Conservation (phyloP, 2,329 filamentous ascomycete genomes). For the Calonectria hawksworthii region DNA sequence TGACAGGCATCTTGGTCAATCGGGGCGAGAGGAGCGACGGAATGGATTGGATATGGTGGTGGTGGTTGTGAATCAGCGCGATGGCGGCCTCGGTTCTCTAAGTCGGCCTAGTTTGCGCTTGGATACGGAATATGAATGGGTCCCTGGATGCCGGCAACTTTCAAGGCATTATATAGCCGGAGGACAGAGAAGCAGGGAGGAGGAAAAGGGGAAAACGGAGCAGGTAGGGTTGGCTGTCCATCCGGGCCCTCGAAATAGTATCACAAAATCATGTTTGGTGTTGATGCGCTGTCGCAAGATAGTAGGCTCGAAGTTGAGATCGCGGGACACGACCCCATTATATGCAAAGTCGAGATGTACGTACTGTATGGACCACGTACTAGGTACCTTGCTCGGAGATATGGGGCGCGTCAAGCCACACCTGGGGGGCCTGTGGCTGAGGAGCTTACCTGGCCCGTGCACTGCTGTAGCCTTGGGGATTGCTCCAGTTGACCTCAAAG, state of each 20-base stretch:
- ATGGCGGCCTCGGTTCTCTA: constrained; percentile 5
- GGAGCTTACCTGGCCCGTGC: constrained; percentile 32
- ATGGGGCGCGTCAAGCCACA: constrained; percentile 3
- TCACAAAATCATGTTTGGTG: constrained; percentile 1
- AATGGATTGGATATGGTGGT: neutral
- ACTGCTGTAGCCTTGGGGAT: neutral
- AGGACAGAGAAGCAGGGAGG: neutral
- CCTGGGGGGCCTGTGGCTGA: constrained; percentile 10
- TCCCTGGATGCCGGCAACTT: neutral
- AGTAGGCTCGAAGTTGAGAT: neutral
- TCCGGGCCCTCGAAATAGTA: neutral
- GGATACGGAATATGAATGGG: neutral
- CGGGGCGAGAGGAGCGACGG: neutral
- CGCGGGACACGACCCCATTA: constrained; percentile 2
- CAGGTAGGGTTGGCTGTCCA: neutral
- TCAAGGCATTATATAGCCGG: neutral
- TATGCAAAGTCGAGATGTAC: neutral
- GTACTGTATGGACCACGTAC: neutral
- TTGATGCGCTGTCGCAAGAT: neutral
- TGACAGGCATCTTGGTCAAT: constrained; percentile 55
- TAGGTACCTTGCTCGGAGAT: neutral
- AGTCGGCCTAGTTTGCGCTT: neutral
- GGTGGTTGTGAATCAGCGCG: neutral
- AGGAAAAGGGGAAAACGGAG: neutral
- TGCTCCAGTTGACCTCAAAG: constrained; percentile 1